Evolutionary conservation across 2,329 filamentous ascomycete genomes (phyloP), one percentile per base, ranked within the genome.

Genomic region (Rhytidhysteron rufulum): DNA sequence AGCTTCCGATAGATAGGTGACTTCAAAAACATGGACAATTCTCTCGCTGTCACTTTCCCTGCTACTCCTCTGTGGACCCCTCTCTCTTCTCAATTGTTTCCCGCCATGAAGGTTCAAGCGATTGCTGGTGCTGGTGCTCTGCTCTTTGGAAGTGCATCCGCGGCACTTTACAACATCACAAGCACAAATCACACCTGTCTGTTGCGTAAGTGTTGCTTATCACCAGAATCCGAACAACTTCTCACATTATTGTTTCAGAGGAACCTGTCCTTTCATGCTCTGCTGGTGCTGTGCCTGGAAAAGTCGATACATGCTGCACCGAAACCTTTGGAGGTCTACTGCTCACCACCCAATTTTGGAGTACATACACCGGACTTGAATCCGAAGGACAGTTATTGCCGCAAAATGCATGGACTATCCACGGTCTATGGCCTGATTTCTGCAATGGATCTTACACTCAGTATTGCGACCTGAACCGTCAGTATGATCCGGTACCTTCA

Each of bases 281-380:
- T 4, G 40, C 57, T 2, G 55, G 57, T 11, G 38, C 46, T 27
- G 47, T 60, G 30, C 53, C 57, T 1, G 53, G 50, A 10, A 41
- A 51, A 29, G 74, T 78, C 24, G 80, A 85, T 53, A 75, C 75
- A 1, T 85, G 81, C 70, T 85, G 81, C 51, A 71, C 71, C 13
- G 81, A 85, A 66, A 84, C 81, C 0, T 83, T 69, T 49, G 81
- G 81, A 20, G 81, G 81, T 4, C 68, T 85, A 4, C 54, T 84
- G 50, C 67, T 85, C 3, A 68, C 67, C 41, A 85, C 81, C 0
- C 80, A 84, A 48, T 82, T 79, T 60, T 85, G 82, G 82, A 67
- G 73, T 50, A 79, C 77, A 0, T 80, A 80, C 55, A 84, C 82
- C 0, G 80, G 80, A 3, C 68, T 72, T 22, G 80, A 84, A 55